Percentiles rank a stretch among this genome's conserved stretches.
These are phyloP conservation scores for Peribolospora kevripleyi DNA, from an alignment of 768 basidiomycete species.

Conservation along the genomic window DNA sequence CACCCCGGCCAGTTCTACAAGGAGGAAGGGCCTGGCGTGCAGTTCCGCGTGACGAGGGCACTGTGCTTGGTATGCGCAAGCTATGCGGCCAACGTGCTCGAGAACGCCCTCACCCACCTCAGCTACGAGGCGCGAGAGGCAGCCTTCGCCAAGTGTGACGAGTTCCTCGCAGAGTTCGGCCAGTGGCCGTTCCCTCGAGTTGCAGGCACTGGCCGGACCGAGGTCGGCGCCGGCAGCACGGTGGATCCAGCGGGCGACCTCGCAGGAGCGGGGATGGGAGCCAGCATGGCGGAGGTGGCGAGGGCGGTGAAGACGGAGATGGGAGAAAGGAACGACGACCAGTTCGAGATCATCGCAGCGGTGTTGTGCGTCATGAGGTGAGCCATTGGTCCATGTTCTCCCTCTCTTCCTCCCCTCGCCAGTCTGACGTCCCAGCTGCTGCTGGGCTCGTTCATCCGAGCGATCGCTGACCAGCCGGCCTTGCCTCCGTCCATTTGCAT, in stretches of 20 bases:
- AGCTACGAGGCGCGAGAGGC: slow-evolving; percentile 82
- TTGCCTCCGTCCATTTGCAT: too few species aligned
- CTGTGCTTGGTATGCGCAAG: slow-evolving; percentile 73
- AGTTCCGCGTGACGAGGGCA: slow-evolving; percentile 53
- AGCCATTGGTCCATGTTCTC: too few species aligned
- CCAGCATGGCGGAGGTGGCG: slow-evolving; percentile 24
- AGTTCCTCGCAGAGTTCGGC: slow-evolving; percentile 72
- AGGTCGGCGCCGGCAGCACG: neutral
- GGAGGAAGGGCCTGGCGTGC: slow-evolving; percentile 26
- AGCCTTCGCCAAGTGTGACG: slow-evolving; percentile 80
- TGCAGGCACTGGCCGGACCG: slow-evolving; percentile 1
- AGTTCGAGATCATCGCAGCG: too few species aligned
- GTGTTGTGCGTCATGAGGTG: too few species aligned
- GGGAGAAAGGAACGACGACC: slow-evolving; percentile 4
- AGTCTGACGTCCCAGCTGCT: too few species aligned
- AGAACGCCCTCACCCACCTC: slow-evolving; percentile 71
- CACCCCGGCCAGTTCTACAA: slow-evolving; percentile 30
- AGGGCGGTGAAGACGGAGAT: slow-evolving; percentile 22
- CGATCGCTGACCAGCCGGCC: too few species aligned
- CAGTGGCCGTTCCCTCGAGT: slow-evolving; percentile 54
- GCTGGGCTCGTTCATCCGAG: too few species aligned
- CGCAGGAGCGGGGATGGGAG: slow-evolving; percentile 8
- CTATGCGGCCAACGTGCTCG: slow-evolving; percentile 82
- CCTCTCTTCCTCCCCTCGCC: too few species aligned
- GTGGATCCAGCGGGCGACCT: neutral